Evolutionary conservation across 1,139 yeast genomes (phyloP).

Genomic region (Candida sp.): DNA sequence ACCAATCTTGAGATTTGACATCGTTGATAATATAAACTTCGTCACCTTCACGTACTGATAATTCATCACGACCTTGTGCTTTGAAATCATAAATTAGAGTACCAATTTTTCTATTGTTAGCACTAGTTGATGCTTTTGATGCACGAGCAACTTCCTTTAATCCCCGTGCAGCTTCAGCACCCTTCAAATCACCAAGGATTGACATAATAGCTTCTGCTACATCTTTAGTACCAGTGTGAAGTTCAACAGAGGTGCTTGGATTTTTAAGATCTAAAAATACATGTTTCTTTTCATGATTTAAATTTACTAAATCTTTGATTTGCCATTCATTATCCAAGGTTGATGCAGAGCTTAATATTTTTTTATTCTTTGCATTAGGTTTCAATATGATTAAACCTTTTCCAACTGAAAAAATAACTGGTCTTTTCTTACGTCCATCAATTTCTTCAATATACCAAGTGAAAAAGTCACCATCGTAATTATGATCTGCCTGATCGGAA

Average conservation of each 20-base stretch:
- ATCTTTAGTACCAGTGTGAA: conserved; percentile 87
- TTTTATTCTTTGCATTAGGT: conserved; percentile 38
- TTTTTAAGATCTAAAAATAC: conserved; percentile 82
- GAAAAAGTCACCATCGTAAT: conserved; percentile 53
- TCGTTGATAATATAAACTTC: conserved; percentile 77
- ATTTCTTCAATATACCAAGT: conserved; percentile 91
- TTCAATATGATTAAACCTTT: conserved; percentile 39
- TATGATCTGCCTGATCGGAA: conserved; percentile 22
- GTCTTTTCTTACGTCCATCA: conserved; percentile 76
- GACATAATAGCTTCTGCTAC: conserved; percentile 81
- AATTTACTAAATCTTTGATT: conserved; percentile 64
- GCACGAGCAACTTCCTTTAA: conserved; percentile 82
- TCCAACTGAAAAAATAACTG: conserved; percentile 41
- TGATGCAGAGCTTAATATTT: conserved; percentile 51
- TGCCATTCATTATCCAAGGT: conserved; percentile 62
- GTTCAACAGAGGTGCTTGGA: conserved; percentile 77
- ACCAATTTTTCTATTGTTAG: conserved; percentile 62
- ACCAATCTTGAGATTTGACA: conserved; percentile 87
- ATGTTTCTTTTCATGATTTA: conserved; percentile 89
- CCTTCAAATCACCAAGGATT: conserved; percentile 81
- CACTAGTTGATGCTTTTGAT: conserved; percentile 45
- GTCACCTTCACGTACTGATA: conserved; percentile 77
- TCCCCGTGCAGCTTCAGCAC: conserved; percentile 77
- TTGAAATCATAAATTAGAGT: conserved; percentile 74
- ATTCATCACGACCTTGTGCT: conserved; percentile 88